Percentiles rank a stretch among this genome's conserved stretches.
phyloP scores from a whole-genome alignment of 352 stramenopile genomes.

The Phytophthora ohioensis region DNA sequence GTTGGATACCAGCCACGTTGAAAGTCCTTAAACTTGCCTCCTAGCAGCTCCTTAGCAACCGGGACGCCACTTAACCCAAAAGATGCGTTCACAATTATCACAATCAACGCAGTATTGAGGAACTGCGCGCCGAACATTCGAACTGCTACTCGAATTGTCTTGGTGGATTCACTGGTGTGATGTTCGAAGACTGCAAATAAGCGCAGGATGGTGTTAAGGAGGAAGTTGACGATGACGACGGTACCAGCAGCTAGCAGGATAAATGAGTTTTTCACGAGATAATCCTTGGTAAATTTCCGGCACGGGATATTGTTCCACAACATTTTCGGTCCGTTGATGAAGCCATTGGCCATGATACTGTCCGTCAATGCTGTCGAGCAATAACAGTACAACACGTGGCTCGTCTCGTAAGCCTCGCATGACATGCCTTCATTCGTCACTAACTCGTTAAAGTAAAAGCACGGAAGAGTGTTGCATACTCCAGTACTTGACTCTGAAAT shows the following conservation, averaged over 20 bases:
- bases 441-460: constrained; percentile 51
- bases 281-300: constrained; percentile 53
- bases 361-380: constrained; percentile 44
- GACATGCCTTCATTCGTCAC: constrained; percentile 19
- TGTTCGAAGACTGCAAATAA: constrained; percentile 57
- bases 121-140: constrained; percentile 68
- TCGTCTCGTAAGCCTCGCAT: constrained; percentile 48
- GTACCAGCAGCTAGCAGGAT: constrained; percentile 50
- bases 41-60: constrained; percentile 45
- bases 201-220: constrained; percentile 54
- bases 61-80: constrained; percentile 42
- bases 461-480: constrained; percentile 51
- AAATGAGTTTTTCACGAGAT: constrained; percentile 56
- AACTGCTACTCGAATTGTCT: constrained; percentile 48
- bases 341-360: constrained; percentile 43
- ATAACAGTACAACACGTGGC: constrained; percentile 56
- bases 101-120: constrained; percentile 66
- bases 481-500: constrained; percentile 38
- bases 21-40: constrained; percentile 60
- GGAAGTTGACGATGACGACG: constrained; percentile 60
- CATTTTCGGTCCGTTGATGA: constrained; percentile 42
- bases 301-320: constrained; percentile 51
- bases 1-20: constrained; percentile 63
- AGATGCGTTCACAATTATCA: constrained; percentile 62
- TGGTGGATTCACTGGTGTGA: constrained; percentile 60